These are phyloP conservation scores for Magnusiomyces sp. DNA, from an alignment of 1,139 yeast species.

Conservation along the genomic window DNA sequence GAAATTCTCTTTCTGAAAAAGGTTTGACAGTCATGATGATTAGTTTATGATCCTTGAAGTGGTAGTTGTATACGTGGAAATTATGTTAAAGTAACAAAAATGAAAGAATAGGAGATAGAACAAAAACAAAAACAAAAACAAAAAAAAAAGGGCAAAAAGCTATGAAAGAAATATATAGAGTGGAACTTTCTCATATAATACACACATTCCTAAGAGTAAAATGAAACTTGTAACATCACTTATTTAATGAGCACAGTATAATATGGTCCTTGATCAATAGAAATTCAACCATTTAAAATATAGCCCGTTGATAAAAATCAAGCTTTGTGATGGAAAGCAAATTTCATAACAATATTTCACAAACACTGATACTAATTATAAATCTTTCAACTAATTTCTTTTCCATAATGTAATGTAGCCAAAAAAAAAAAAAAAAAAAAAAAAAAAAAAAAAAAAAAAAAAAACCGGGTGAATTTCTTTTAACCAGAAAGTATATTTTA, in stretches of 20 bases:
- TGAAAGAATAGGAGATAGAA: not conserved
- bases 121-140: slow-evolving; percentile 1
- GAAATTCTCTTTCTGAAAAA: slow-evolving; percentile 31
- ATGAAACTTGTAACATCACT: no score
- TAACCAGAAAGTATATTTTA: not conserved
- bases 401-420: not conserved
- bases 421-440: not conserved
- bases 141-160: not conserved
- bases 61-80: not conserved
- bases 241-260: no score
- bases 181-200: not conserved
- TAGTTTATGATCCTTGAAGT: no score
- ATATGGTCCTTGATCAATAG: no score
- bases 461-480: not conserved
- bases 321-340: no score
- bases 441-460: no score
- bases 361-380: no score
- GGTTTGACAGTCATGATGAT: slow-evolving; percentile 22
- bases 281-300: no score
- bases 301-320: no score
- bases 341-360: no score
- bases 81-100: not conserved
- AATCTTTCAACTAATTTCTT: no score
- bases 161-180: not conserved
- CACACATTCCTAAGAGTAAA: no score